Evolutionary conservation across 129 eudicot genomes (phyloP), one percentile per base, ranked within the genome.

Genomic region (Artemisia tridentata): DNA sequence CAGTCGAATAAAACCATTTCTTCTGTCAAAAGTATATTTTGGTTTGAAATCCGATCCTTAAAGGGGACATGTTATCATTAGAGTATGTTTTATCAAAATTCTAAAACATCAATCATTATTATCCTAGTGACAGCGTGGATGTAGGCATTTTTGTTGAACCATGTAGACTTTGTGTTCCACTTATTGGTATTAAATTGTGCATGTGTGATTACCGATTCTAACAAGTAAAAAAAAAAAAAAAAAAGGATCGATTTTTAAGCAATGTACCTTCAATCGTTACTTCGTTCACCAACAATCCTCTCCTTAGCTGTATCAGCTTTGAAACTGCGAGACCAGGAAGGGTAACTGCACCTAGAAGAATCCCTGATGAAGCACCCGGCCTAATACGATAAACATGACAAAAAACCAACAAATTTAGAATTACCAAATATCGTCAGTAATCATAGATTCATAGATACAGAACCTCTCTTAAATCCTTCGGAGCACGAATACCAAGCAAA

Each of bases 341-440:
- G 31, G 98, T 89, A 48, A 89, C 87, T 0, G 97, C 88, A 25
- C 97, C 98, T 69, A 93, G 47, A 50, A 89, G 74, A 72, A 89
- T 79, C 69, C 98, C 98, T 6, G 98, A 87, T 6, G 97, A 89
- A 53, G 87, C 96, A 65, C 96, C 98, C 48, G 88, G 96, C 87
- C 98, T 93, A 31, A 69, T 27, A 73, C 38, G 14, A 68, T 49
- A 57, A 55, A 68, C 57, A 52, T 49, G 7, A 10, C 7, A n/a
- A 34, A 5, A 63, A 63, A 74, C 4, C 23, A 9, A 23, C 38
- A 72, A 34, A 82, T 17, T 21, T n/a, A 7, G 7, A 13, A 17
- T 34, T 11, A 10, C 3, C 48, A 14, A n/a, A 46, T 19, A 48
- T 62, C 46, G 29, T 14, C 61, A 67, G 6, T 13, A 46, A 13